These are phyloP conservation scores for Incumbomyces lentus DNA, from an alignment of 2,329 filamentous ascomycete species.

Conservation along the genomic window DNA sequence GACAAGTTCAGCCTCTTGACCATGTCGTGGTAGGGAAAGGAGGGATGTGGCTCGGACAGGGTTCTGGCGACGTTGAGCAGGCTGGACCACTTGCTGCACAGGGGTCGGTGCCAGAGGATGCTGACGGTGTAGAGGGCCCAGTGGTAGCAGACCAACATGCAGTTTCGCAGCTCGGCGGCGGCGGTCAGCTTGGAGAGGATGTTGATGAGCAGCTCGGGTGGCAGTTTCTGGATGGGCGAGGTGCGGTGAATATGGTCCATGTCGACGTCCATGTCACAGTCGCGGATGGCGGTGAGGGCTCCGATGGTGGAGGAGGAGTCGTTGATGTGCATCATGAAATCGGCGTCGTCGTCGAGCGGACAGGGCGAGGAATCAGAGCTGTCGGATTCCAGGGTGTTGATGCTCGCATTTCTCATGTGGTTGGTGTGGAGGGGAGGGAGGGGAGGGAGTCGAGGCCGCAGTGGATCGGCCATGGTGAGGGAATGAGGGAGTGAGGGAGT, in stretches of 20 bases:
- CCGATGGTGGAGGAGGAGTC: constrained; percentile 89
- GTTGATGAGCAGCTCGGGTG: constrained; percentile 87
- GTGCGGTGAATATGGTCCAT: constrained; percentile 52
- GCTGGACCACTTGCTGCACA: constrained; percentile 77
- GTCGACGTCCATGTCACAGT: constrained; percentile 49
- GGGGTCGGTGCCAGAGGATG: constrained; percentile 85
- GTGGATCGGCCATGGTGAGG: constrained; percentile 16
- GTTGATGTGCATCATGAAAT: constrained; percentile 71
- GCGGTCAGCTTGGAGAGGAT: constrained; percentile 77
- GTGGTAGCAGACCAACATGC: constrained; percentile 86
- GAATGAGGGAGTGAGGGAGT: too few relatives aligned
- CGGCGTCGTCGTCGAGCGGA: constrained; percentile 72
- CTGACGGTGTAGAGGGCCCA: constrained; percentile 92
- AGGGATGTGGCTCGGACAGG: constrained; percentile 50
- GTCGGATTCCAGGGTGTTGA: constrained; percentile 19
- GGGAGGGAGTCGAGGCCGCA: constrained; percentile 14
- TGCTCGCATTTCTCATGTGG: constrained; percentile 19
- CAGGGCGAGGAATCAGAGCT: constrained; percentile 31
- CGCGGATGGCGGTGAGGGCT: constrained; percentile 59
- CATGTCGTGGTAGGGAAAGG: constrained; percentile 76
- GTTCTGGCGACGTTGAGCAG: constrained; percentile 72
- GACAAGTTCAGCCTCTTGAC: constrained; percentile 89
- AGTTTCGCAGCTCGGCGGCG: constrained; percentile 67
- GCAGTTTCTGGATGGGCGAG: constrained; percentile 73
- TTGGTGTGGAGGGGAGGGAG: constrained; percentile 11